Percentiles rank a stretch among this genome's conserved stretches.
phyloP scores from a whole-genome alignment of 352 stramenopile species.

The Globisporangium sylvaticum region DNA sequence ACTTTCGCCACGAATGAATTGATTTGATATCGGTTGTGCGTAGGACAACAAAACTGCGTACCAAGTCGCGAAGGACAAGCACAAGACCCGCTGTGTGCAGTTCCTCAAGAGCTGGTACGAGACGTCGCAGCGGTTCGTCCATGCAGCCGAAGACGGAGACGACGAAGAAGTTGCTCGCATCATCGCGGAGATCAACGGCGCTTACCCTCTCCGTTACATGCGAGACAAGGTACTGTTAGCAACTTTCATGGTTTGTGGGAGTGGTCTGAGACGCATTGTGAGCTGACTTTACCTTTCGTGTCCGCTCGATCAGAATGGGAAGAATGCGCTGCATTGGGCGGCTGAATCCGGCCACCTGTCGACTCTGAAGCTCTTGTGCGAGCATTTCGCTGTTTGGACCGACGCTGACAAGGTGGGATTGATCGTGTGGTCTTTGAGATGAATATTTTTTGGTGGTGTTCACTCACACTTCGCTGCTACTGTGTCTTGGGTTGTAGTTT shows the following conservation, averaged over 20 bases:
- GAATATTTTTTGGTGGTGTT: neutral
- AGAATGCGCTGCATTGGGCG: conserved; percentile 87
- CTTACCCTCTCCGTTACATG: conserved; percentile 77
- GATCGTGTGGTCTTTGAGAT: neutral
- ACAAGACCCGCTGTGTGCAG: conserved; percentile 85
- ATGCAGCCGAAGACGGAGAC: conserved; percentile 76
- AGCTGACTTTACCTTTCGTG: neutral
- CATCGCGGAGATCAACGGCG: conserved; percentile 73
- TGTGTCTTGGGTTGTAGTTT: conserved; percentile 38
- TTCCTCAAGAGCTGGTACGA: conserved; percentile 88
- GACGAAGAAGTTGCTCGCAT: conserved; percentile 77
- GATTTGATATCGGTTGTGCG: neutral
- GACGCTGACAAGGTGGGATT: conserved; percentile 67
- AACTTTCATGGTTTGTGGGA: neutral
- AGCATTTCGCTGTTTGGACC: conserved; percentile 75
- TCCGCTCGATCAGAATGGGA: conserved; percentile 57
- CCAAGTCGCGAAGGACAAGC: conserved; percentile 86
- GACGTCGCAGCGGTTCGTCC: conserved; percentile 85
- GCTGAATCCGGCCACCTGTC: conserved; percentile 73
- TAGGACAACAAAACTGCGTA: conserved; percentile 89
- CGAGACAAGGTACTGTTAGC: conserved; percentile 66
- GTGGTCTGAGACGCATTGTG: neutral
- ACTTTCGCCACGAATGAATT: too few relatives aligned
- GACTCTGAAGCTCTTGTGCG: conserved; percentile 74
- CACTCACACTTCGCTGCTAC: neutral